These are phyloP conservation scores for Arthrobotrys sphaeroides DNA, from an alignment of 2,329 filamentous ascomycete genomes.

Conservation along the genomic window DNA sequence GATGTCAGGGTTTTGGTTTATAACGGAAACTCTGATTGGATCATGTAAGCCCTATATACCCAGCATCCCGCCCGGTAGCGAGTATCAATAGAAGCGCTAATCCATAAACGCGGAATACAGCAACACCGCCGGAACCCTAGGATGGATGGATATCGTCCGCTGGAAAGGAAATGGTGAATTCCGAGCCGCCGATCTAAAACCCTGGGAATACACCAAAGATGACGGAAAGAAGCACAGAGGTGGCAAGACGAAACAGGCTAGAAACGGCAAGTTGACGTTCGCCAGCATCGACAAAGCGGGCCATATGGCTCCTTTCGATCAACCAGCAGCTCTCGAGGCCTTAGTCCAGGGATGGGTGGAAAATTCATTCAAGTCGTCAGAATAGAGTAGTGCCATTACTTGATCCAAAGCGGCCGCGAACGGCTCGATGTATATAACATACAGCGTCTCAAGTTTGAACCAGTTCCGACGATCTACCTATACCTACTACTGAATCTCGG, in stretches of 20 bases:
- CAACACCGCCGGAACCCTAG: constrained; percentile 13
- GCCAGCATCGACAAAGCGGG: constrained; percentile 41
- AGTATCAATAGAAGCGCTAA: neutral
- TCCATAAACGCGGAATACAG: neutral
- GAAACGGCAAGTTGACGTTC: constrained; percentile 18
- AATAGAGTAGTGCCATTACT: neutral
- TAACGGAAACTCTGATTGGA: constrained; percentile 43
- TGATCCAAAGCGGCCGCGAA: no score
- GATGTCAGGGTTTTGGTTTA: constrained; percentile 29
- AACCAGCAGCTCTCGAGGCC: constrained; percentile 25
- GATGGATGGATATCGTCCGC: constrained; percentile 40
- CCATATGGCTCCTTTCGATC: constrained; percentile 34
- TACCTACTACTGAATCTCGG: no score
- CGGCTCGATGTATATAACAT: no score
- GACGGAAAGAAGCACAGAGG: constrained; percentile 18
- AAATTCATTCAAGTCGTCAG: neutral
- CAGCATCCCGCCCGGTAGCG: neutral
- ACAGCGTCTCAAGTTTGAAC: no score
- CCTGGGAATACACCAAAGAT: constrained; percentile 27
- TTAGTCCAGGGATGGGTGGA: constrained; percentile 32
- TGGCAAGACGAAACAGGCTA: constrained; percentile 25
- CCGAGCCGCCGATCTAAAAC: constrained; percentile 24
- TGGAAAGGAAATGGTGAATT: constrained; percentile 46
- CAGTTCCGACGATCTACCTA: no score
- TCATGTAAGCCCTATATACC: constrained; percentile 15